Conservation (phyloP, 805 yeast species). For the Pichia eremophila region DNA sequence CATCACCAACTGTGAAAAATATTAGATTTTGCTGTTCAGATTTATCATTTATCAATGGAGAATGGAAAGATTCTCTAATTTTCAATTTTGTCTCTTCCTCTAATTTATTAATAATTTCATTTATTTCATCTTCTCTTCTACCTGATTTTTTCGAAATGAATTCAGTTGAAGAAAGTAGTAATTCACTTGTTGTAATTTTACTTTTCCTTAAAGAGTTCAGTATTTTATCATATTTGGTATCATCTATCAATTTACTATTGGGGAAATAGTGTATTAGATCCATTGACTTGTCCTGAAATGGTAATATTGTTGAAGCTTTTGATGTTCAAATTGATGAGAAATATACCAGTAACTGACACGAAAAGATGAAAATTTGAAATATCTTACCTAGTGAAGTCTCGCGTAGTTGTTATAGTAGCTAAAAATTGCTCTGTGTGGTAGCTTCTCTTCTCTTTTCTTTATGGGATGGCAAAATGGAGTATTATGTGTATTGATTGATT, state of each 20-base stretch:
- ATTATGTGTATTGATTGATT: too few species aligned
- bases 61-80: not conserved
- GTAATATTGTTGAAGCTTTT: too few species aligned
- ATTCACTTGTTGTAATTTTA: conserved; percentile 31
- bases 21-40: not conserved
- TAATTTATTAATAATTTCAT: conserved; percentile 12
- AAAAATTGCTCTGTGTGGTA: too few species aligned
- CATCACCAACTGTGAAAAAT: conserved; percentile 45
- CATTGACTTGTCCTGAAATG: not conserved
- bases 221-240: conserved; percentile 22
- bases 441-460: too few species aligned
- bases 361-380: too few species aligned
- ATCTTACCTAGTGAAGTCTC: too few species aligned
- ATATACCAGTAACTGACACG: too few species aligned
- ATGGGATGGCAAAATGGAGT: too few species aligned
- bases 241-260: conserved; percentile 12
- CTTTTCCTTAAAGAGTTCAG: conserved; percentile 20
- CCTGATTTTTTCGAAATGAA: conserved; percentile 27
- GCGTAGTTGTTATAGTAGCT: too few species aligned
- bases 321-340: too few species aligned
- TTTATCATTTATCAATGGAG: not conserved
- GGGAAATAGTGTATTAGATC: conserved; percentile 4
- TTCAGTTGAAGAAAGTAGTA: conserved; percentile 29
- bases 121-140: conserved; percentile 26
- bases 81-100: conserved; percentile 4